Evolutionary conservation across 345 rosid species (phyloP).

Genomic region (Reutealis trisperma): DNA sequence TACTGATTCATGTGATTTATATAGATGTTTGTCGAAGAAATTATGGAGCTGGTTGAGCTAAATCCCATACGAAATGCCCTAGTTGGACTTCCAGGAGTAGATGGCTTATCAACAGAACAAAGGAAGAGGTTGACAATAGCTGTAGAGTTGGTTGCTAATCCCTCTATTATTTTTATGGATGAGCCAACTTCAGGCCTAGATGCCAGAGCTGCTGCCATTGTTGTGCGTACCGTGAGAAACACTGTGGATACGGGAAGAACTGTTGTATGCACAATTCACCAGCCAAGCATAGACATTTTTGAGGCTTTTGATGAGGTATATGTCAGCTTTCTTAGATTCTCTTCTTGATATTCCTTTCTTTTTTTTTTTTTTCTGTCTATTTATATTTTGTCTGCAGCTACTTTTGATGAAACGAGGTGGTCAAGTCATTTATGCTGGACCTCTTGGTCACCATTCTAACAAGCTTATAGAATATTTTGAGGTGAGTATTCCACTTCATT

Average conservation of each 20-base stretch:
- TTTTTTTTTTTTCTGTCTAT: constrained; percentile 1
- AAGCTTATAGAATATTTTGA: constrained; percentile 84
- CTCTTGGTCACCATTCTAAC: constrained; percentile 72
- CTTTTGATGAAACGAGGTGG: constrained; percentile 94
- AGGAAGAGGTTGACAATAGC: constrained; percentile 92
- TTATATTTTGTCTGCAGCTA: constrained; percentile 46
- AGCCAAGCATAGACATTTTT: constrained; percentile 90
- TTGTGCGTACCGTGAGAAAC: constrained; percentile 92
- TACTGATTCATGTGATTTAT: not conserved
- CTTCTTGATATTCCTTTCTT: not conserved
- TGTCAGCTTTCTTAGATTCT: not conserved
- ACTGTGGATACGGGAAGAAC: constrained; percentile 98
- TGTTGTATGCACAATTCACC: constrained; percentile 93
- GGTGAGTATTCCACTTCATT: constrained; percentile 36
- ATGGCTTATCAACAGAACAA: constrained; percentile 90
- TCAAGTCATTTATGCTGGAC: constrained; percentile 84
- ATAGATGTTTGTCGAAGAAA: constrained; percentile 89
- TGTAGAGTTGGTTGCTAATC: constrained; percentile 93
- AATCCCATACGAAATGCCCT: constrained; percentile 66
- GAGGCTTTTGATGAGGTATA: constrained; percentile 89
- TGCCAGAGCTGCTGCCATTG: constrained; percentile 96
- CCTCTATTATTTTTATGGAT: constrained; percentile 94
- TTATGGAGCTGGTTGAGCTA: constrained; percentile 92
- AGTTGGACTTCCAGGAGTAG: constrained; percentile 85
- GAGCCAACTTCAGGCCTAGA: constrained; percentile 97